A percentile compares a stretch with the other conserved stretches of the same genome.
These are phyloP conservation scores for Rosa chinensis DNA, from an alignment of 306 rosid genomes.

Conservation along the genomic window DNA sequence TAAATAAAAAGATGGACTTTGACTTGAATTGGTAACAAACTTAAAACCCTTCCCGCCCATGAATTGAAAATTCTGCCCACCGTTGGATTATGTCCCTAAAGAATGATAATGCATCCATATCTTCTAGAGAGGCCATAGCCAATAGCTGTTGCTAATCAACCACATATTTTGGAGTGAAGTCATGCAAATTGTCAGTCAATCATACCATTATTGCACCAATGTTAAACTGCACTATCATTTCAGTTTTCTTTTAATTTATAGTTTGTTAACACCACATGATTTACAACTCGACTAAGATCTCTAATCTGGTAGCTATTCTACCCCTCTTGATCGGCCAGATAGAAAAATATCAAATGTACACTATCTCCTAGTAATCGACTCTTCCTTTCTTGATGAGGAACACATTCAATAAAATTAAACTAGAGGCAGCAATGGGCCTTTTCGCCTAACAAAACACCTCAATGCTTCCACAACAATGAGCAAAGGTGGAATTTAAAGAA, in stretches of 20 bases:
- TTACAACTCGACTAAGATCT: background rate
- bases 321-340: background rate
- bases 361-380: background rate
- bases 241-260: too few species aligned
- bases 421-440: too few species aligned
- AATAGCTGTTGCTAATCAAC: background rate
- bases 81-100: background rate
- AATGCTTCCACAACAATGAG: too few species aligned
- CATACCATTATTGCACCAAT: background rate
- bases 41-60: background rate
- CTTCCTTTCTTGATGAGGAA: too few species aligned
- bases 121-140: background rate
- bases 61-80: background rate
- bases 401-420: too few species aligned
- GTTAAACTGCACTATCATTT: background rate
- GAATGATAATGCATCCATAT: background rate
- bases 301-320: background rate
- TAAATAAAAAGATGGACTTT: background rate
- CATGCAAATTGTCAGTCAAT: background rate
- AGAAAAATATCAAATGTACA: background rate
- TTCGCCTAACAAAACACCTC: background rate
- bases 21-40: background rate
- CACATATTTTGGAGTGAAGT: background rate
- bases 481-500: background rate
- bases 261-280: too few species aligned